These are phyloP conservation scores for Exophiala alcalophila DNA, from an alignment of 2,329 filamentous ascomycete species.

Conservation along the genomic window DNA sequence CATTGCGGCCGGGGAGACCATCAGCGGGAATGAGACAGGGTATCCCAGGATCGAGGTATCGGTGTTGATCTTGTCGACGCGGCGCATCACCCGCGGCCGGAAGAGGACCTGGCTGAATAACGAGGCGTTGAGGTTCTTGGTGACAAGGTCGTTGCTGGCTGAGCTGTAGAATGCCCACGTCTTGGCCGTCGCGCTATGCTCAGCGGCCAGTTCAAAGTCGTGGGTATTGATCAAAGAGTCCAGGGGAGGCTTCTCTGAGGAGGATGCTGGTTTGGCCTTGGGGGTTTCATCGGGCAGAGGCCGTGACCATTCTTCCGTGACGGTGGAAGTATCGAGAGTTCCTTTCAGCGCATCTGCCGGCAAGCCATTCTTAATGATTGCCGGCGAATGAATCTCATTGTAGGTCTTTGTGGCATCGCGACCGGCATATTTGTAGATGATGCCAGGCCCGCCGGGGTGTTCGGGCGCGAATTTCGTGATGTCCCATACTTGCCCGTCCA, in stretches of 20 bases:
- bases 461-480: slow-evolving; percentile 63
- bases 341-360: slow-evolving; percentile 49
- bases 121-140: slow-evolving; percentile 54
- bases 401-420: slow-evolving; percentile 55
- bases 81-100: slow-evolving; percentile 56
- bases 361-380: slow-evolving; percentile 46
- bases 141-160: slow-evolving; percentile 61
- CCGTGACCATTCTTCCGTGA: slow-evolving; percentile 50
- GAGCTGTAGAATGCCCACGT: slow-evolving; percentile 70
- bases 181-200: slow-evolving; percentile 56
- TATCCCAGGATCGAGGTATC: slow-evolving; percentile 55
- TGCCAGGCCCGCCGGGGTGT: slow-evolving; percentile 57
- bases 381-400: slow-evolving; percentile 51
- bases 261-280: slow-evolving; percentile 29
- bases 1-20: slow-evolving; percentile 64
- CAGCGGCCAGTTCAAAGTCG: slow-evolving; percentile 60
- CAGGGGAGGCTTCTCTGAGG: slow-evolving; percentile 47
- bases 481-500: slow-evolving; percentile 66
- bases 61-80: slow-evolving; percentile 55
- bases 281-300: slow-evolving; percentile 37
- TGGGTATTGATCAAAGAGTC: slow-evolving; percentile 56
- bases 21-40: slow-evolving; percentile 55
- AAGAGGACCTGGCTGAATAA: slow-evolving; percentile 58
- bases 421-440: slow-evolving; percentile 47
- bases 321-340: slow-evolving; percentile 46